phyloP scores from a whole-genome alignment of 2,329 filamentous ascomycete species.

The Stemphylium beticola region DNA sequence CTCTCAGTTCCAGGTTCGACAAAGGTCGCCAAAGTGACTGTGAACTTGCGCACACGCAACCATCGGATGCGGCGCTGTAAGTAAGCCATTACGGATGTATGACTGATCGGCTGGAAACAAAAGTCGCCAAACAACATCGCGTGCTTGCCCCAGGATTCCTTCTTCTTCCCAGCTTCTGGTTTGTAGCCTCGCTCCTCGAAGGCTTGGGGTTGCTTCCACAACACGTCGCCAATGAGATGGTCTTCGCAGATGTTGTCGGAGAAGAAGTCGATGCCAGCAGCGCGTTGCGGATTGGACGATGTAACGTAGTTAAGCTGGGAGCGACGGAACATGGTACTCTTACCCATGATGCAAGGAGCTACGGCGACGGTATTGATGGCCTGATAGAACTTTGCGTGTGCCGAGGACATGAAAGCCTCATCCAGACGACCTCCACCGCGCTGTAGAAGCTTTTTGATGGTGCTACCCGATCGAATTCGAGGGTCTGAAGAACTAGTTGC shows the following conservation, averaged over 20 bases:
- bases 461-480: slow-evolving; percentile 30
- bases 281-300: slow-evolving; percentile 56
- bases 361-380: slow-evolving; percentile 93
- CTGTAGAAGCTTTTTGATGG: slow-evolving; percentile 35
- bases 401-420: slow-evolving; percentile 91
- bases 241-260: slow-evolving; percentile 97
- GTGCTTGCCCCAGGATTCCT: slow-evolving; percentile 71
- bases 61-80: slow-evolving; percentile 82
- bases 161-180: slow-evolving; percentile 31
- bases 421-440: slow-evolving; percentile 81
- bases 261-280: slow-evolving; percentile 86
- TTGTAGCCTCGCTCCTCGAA: slow-evolving; percentile 38
- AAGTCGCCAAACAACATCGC: slow-evolving; percentile 83
- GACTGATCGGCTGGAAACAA: slow-evolving; percentile 85
- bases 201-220: slow-evolving; percentile 71
- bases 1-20: slow-evolving; percentile 93
- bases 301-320: slow-evolving; percentile 83
- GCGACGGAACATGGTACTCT: slow-evolving; percentile 97
- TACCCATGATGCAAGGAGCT: slow-evolving; percentile 92
- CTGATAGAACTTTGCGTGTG: slow-evolving; percentile 96
- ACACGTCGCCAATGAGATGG: slow-evolving; percentile 88
- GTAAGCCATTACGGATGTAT: slow-evolving; percentile 79
- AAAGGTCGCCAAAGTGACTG: slow-evolving; percentile 84
- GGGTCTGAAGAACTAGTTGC: slow-evolving; percentile 35
- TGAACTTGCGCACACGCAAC: slow-evolving; percentile 93